These are phyloP conservation scores for Vanrija sp. DNA, from an alignment of 1,284 basidiomycete genomes.

Conservation along the genomic window DNA sequence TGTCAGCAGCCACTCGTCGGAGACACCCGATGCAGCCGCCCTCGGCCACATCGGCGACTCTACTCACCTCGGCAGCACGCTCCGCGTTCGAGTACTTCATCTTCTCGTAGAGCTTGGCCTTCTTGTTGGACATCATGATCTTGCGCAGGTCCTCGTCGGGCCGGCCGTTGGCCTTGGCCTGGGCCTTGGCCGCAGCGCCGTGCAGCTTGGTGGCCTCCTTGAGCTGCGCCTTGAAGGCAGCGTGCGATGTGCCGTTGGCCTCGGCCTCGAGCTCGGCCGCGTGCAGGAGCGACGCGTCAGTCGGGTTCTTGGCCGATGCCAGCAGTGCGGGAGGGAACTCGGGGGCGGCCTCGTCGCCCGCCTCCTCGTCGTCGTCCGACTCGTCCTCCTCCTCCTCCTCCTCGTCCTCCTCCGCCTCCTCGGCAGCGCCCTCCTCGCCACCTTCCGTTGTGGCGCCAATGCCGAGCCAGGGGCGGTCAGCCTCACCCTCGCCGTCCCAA, in stretches of 20 bases:
- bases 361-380: conserved; percentile 47
- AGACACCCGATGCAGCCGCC: not conserved
- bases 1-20: not conserved
- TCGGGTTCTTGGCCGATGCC: conserved; percentile 57
- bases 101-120: conserved; percentile 92
- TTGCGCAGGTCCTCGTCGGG: conserved; percentile 88
- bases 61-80: conserved; percentile 71
- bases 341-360: conserved; percentile 43
- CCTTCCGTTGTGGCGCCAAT: conserved; percentile 48
- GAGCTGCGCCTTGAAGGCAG: conserved; percentile 75
- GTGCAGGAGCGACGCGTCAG: conserved; percentile 68
- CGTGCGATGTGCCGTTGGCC: conserved; percentile 77
- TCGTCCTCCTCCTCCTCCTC: conserved; percentile 42
- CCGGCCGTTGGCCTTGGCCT: conserved; percentile 33
- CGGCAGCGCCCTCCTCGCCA: conserved; percentile 42
- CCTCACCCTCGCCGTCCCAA: conserved; percentile 73
- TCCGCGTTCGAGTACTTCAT: conserved; percentile 86
- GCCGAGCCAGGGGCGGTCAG: conserved; percentile 56
- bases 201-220: conserved; percentile 61
- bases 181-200: conserved; percentile 23
- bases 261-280: conserved; percentile 93
- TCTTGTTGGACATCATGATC: conserved; percentile 98
- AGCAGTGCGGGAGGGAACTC: conserved; percentile 53
- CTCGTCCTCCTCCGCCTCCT: conserved; percentile 34
- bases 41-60: not conserved